phyloP scores from a whole-genome alignment of 2,329 filamentous ascomycete genomes.

The Phialocephala subalpina region DNA sequence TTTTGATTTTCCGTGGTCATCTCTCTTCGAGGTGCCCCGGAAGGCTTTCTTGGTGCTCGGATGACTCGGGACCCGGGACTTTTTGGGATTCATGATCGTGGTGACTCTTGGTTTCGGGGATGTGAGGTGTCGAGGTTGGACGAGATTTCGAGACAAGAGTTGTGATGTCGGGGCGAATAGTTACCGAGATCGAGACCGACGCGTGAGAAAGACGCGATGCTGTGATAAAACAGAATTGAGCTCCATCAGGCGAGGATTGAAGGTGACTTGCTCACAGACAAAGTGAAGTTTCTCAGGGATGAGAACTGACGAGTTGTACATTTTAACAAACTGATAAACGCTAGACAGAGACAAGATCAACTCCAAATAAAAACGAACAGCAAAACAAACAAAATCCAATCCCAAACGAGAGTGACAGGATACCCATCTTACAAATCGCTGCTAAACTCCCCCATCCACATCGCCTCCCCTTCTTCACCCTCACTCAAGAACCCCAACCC shows the following conservation, averaged over 20 bases:
- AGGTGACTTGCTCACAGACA: not conserved
- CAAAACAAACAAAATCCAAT: not conserved
- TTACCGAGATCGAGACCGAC: too few species aligned
- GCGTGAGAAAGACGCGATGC: too few species aligned
- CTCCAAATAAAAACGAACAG: not conserved
- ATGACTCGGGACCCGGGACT: too few species aligned
- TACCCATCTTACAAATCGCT: slow-evolving; percentile 8
- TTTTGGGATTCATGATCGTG: too few species aligned
- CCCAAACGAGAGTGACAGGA: not conserved
- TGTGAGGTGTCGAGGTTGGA: too few species aligned
- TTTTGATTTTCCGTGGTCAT: too few species aligned
- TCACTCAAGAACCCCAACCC: slow-evolving; percentile 64
- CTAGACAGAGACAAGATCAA: not conserved
- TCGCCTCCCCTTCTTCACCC: slow-evolving; percentile 41
- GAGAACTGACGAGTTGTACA: not conserved
- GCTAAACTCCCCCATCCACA: not conserved
- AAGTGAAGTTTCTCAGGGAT: not conserved
- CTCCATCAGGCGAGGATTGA: not conserved
- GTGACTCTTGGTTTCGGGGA: too few species aligned
- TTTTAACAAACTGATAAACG: not conserved
- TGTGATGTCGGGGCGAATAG: too few species aligned
- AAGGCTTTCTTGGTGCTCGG: too few species aligned
- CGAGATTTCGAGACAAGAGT: too few species aligned
- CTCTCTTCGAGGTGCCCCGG: too few species aligned
- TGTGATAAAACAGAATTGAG: too few species aligned